Conservation (phyloP, 306 rosid species). For the Coriaria nepalensis region DNA sequence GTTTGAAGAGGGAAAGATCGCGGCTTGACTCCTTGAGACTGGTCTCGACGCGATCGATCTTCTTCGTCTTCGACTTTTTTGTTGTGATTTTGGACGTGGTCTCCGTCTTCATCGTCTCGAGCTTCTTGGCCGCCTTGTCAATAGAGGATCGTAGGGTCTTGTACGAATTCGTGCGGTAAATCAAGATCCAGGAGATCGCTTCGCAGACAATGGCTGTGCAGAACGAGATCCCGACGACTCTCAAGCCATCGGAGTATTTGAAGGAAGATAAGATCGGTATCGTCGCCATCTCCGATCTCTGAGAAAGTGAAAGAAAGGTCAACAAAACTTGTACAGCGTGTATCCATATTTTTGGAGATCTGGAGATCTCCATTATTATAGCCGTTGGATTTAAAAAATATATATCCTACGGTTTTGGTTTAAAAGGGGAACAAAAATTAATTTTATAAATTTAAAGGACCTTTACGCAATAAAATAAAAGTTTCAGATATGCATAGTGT, state of each 20-base stretch:
- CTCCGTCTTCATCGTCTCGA: constrained; percentile 91
- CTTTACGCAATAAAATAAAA: no score
- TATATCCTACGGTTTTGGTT: not conserved
- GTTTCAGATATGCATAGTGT: no score
- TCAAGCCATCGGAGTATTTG: constrained; percentile 68
- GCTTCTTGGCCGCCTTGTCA: constrained; percentile 93
- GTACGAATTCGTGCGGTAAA: constrained; percentile 93
- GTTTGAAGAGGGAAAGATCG: constrained; percentile 85
- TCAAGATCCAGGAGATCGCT: constrained; percentile 90
- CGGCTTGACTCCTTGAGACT: constrained; percentile 93
- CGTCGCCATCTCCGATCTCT: constrained; percentile 21
- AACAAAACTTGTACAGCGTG: no score
- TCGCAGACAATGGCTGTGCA: constrained; percentile 91
- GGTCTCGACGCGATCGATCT: constrained; percentile 95
- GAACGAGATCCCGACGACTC: constrained; percentile 81
- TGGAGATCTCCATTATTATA: not conserved
- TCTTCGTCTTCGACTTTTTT: constrained; percentile 85
- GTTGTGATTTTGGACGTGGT: constrained; percentile 28
- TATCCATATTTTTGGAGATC: no score
- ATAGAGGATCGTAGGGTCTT: constrained; percentile 89
- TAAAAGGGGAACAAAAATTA: no score
- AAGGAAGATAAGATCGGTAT: constrained; percentile 41
- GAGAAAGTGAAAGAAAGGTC: constrained; percentile 8
- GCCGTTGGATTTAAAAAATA: not conserved
- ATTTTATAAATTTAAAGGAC: no score